Evolutionary conservation across 1,139 yeast genomes (phyloP), one percentile per base, ranked within the genome.

Genomic region (Sugiyamaella grinbergsii): DNA sequence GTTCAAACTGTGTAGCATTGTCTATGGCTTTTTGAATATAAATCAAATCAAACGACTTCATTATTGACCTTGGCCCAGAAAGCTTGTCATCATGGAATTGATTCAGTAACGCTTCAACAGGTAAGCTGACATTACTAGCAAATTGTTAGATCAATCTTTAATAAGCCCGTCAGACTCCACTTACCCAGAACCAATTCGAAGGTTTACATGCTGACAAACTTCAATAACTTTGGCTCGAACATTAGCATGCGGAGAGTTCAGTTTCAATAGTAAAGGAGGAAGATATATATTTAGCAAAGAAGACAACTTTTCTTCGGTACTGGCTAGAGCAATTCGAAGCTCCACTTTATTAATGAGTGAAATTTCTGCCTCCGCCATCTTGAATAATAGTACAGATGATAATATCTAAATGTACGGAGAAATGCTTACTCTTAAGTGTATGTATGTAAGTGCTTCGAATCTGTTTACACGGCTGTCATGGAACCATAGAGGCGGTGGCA

Each of bases 311-410:
- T 69, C 74, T 50, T 84, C 87, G 0, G 82, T 73, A 49, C 79
- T 80, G 0, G 98, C 90, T 44, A 93, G 71, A 0, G 95, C 94
- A 39, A 93, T 75, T 47, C 91, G 74, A 44, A 93, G 78, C 68
- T 93, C 98, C 1, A 89, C 98, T 42, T 65, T 62, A 49, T 65
- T 64, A 33, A 68, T 62, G 46, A 69, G 59, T 5, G 69, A 58
- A 31, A 68, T 56, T 54, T 69, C 72, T 19, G 64, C 59, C 42
- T 63, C 68, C 4, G 63, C 60, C 64, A 61, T 61, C 18, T 22
- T 40, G 38, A 23, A 13, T 24, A 6, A 20, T 41, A 20, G 13
- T 10, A 23, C n/a, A 31, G 29, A 22, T 38, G 22, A 8, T 4
- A n/a, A 13, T 20, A 20, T 5, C 5, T 5, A 6, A 20, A 20